A percentile compares a stretch with the other conserved stretches of the same genome.
phyloP scores from a whole-genome alignment of 345 rosid species.

The Populus davidiana region DNA sequence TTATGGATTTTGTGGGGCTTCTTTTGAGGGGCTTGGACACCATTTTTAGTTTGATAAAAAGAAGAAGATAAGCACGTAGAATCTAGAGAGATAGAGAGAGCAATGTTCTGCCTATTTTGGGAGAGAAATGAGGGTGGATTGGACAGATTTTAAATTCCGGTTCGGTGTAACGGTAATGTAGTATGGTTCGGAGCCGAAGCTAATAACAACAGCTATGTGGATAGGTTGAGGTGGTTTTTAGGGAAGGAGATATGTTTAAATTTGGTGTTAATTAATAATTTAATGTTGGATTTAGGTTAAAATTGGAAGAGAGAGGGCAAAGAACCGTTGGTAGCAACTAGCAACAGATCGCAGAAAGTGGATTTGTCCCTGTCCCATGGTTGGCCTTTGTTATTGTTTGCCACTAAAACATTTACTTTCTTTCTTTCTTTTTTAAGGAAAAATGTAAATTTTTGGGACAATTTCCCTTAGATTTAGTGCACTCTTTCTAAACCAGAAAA shows the following conservation, averaged over 20 bases:
- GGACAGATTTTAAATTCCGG: conserved; percentile 44
- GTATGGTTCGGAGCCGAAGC: conserved; percentile 60
- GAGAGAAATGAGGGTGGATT: background rate
- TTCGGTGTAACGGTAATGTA: conserved; percentile 66
- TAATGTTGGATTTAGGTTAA: background rate
- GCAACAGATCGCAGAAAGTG: too few species aligned
- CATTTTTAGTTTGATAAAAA: conserved; percentile 33
- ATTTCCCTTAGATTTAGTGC: too few species aligned
- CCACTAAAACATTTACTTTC: too few species aligned
- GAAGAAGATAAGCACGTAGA: background rate
- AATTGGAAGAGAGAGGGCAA: background rate
- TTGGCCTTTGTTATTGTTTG: too few species aligned
- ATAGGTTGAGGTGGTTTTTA: background rate
- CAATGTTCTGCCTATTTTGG: conserved; percentile 10
- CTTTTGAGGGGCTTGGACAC: conserved; percentile 50
- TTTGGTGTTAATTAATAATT: background rate
- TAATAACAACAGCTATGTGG: background rate
- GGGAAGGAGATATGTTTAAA: background rate
- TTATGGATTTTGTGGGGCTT: conserved; percentile 46
- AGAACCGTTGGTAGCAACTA: background rate
- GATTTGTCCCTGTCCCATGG: too few species aligned
- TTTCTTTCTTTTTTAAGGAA: too few species aligned
- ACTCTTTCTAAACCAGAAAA: too few species aligned
- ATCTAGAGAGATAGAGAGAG: conserved; percentile 1
- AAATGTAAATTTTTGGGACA: too few species aligned